A percentile compares a stretch with the other conserved stretches of the same genome.
Evolutionary conservation across 768 basidiomycete genomes (phyloP).

Genomic region (Boletus rufocinnamomeus): DNA sequence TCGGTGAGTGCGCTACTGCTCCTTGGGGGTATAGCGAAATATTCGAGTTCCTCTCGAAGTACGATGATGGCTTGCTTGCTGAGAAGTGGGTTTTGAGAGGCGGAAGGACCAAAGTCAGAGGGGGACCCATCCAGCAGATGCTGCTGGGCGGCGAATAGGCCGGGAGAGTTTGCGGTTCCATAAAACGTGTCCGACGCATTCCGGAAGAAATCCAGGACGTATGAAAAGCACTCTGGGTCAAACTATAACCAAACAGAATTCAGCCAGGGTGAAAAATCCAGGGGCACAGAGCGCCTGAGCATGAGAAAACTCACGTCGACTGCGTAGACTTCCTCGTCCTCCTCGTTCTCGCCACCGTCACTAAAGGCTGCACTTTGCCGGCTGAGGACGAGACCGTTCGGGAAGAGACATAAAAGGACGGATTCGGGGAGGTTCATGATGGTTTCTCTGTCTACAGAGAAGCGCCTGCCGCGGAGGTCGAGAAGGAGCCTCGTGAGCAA

Average conservation of each 20-base stretch:
- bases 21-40: conserved; percentile 92
- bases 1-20: conserved; percentile 64
- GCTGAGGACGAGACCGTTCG: conserved; percentile 93
- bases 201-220: conserved; percentile 90
- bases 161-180: conserved; percentile 72
- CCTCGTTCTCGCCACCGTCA: conserved; percentile 72
- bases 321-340: conserved; percentile 89
- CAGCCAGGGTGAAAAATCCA: background rate
- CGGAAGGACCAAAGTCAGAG: conserved; percentile 60
- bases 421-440: conserved; percentile 99
- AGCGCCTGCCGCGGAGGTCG: conserved; percentile 88
- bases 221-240: conserved; percentile 95
- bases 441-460: conserved; percentile 95
- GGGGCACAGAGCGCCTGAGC: conserved; percentile 5
- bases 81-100: conserved; percentile 87
- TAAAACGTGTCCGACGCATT: conserved; percentile 90
- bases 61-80: conserved; percentile 98
- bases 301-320: conserved; percentile 78
- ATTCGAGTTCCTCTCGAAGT: conserved; percentile 95
- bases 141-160: conserved; percentile 77
- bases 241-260: conserved; percentile 57
- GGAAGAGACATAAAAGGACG: conserved; percentile 93
- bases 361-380: conserved; percentile 77
- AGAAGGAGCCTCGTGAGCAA: conserved; percentile 86
- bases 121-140: conserved; percentile 68